Percentiles rank a stretch among this genome's conserved stretches.
These are phyloP conservation scores for Catenaria anguillulae DNA, from an alignment of 371 early-diverging fungal species.

Conservation along the genomic window DNA sequence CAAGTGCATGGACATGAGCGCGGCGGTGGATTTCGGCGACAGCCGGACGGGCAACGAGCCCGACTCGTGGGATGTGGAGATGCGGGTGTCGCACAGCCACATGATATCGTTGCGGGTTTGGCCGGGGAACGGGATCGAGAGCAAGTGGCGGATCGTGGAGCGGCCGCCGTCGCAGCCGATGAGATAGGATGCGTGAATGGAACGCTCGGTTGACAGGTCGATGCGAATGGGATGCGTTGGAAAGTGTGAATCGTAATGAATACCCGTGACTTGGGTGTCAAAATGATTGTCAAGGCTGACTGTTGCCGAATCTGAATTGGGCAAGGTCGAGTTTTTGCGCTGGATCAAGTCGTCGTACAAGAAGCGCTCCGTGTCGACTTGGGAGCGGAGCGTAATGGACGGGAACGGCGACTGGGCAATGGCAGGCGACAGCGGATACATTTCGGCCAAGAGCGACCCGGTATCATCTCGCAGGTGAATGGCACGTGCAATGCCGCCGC, in stretches of 20 bases:
- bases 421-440: background rate
- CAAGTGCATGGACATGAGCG: too few species aligned
- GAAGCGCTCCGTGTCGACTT: background rate
- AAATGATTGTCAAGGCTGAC: too few species aligned
- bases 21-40: too few species aligned
- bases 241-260: too few species aligned
- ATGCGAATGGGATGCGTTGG: too few species aligned
- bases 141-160: background rate
- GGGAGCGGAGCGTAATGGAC: background rate
- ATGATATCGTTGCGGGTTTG: background rate
- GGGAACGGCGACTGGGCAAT: background rate
- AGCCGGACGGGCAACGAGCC: background rate
- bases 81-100: background rate
- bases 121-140: background rate
- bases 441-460: background rate
- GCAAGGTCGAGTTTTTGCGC: too few species aligned
- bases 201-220: too few species aligned
- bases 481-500: too few species aligned
- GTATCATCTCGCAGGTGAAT: too few species aligned
- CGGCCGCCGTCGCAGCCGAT: slow-evolving; percentile 2
- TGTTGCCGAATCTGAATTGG: too few species aligned
- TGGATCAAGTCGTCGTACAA: background rate
- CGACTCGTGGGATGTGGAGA: background rate
- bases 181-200: background rate
- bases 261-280: too few species aligned